Percentiles rank a stretch among this genome's conserved stretches.
Evolutionary conservation across 2,329 filamentous ascomycete species (phyloP).

Genomic region (Ophiognomonia clavigignenti-juglandacearum): DNA sequence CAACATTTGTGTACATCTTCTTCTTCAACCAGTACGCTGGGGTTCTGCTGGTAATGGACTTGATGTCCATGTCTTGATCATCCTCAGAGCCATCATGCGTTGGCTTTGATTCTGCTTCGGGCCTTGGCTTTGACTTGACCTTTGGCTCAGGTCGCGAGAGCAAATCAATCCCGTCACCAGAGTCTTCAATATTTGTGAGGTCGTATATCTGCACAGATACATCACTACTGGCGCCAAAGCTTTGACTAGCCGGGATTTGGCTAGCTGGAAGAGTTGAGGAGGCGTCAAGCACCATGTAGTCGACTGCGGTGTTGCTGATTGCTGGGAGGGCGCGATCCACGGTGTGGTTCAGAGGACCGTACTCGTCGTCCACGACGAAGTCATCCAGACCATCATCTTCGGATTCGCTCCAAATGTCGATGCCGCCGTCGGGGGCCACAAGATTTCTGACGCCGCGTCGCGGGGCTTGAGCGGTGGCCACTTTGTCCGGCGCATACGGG

Average conservation of each 20-base stretch:
- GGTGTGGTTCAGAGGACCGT: background rate
- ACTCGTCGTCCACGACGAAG: conserved; percentile 44
- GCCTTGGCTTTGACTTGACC: conserved; percentile 2
- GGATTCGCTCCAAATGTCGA: conserved; percentile 30
- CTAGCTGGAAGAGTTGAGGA: too few species aligned
- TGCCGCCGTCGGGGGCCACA: background rate
- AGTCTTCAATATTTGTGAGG: conserved; percentile 5
- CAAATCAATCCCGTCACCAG: background rate
- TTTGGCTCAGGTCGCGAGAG: background rate
- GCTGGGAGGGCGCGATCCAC: conserved; percentile 5
- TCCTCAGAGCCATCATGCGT: too few species aligned
- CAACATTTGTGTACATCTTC: conserved; percentile 12
- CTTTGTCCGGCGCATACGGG: conserved; percentile 33
- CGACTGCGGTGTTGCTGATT: background rate
- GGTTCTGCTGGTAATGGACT: too few species aligned
- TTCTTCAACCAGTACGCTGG: conserved; percentile 12
- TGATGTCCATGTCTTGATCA: too few species aligned
- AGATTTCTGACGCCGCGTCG: conserved; percentile 25
- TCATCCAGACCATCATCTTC: conserved; percentile 40
- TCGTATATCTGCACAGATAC: conserved; percentile 9
- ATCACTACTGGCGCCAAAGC: background rate
- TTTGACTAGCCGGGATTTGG: background rate
- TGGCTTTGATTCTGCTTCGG: background rate
- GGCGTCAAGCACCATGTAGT: background rate
- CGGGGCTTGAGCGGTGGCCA: conserved; percentile 15